These are phyloP conservation scores for Coemansia sp. DNA, from an alignment of 192 early-diverging fungal genomes.

Conservation along the genomic window DNA sequence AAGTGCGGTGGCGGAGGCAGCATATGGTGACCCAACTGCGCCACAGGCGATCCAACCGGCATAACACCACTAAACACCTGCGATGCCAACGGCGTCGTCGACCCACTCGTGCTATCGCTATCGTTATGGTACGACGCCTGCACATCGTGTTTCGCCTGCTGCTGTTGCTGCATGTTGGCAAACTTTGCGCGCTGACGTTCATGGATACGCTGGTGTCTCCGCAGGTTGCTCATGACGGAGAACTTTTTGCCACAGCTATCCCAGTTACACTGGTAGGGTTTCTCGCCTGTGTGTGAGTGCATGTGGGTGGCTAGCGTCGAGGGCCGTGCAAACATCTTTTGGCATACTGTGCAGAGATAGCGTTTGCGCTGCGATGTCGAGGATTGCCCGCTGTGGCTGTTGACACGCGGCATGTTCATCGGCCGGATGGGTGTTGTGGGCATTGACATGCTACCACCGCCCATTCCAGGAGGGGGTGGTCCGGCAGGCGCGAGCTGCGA, in stretches of 20 bases:
- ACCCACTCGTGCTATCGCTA: conserved; percentile 23
- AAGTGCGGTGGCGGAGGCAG: conserved; percentile 21
- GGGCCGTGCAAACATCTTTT: conserved; percentile 49
- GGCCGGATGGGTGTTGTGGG: conserved; percentile 27
- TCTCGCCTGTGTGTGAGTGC: conserved; percentile 53
- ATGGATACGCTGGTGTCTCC: conserved; percentile 61
- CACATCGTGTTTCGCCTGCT: neutral
- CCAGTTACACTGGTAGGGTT: conserved; percentile 54
- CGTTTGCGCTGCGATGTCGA: conserved; percentile 54
- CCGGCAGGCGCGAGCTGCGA: conserved; percentile 3
- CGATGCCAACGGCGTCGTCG: conserved; percentile 38
- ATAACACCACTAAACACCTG: conserved; percentile 12
- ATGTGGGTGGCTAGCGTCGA: conserved; percentile 50
- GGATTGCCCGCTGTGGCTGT: conserved; percentile 29
- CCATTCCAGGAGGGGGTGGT: conserved; percentile 5
- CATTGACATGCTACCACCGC: conserved; percentile 14
- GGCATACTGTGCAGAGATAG: conserved; percentile 48
- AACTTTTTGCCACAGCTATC: conserved; percentile 63
- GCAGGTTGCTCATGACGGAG: conserved; percentile 66
- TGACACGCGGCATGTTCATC: conserved; percentile 18
- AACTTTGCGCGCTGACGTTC: conserved; percentile 46
- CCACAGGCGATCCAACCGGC: neutral
- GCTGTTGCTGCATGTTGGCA: conserved; percentile 34
- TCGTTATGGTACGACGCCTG: neutral
- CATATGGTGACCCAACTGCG: conserved; percentile 17